These are phyloP conservation scores for Pneumocystis jirovecii DNA, from an alignment of 1,139 yeast genomes.

Conservation along the genomic window DNA sequence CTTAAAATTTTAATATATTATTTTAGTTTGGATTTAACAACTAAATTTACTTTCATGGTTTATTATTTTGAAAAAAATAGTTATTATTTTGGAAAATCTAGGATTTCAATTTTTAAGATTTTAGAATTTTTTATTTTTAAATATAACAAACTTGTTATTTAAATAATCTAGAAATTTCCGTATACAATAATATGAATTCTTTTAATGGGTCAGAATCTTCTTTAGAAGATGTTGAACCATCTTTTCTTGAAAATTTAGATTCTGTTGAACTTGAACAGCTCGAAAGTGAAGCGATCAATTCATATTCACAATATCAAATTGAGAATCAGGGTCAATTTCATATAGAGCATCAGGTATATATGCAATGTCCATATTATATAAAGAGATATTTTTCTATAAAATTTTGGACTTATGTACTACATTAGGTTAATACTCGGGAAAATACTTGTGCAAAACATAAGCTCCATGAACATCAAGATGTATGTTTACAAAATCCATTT, in stretches of 20 bases:
- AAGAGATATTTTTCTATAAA: neutral
- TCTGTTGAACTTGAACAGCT: neutral
- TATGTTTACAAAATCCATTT: neutral
- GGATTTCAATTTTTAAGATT: no score
- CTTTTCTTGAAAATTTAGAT: neutral
- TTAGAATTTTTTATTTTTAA: no score
- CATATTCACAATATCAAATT: neutral
- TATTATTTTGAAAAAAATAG: no score
- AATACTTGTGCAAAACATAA: neutral
- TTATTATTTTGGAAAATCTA: no score
- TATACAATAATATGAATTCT: neutral
- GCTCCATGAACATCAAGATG: neutral
- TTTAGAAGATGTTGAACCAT: neutral
- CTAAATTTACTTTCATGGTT: no score
- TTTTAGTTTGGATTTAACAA: no score
- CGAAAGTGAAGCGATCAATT: neutral
- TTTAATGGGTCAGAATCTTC: neutral
- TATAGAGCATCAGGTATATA: neutral
- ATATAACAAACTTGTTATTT: neutral
- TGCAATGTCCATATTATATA: neutral
- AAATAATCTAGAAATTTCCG: neutral
- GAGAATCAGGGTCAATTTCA: neutral
- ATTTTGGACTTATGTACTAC: neutral
- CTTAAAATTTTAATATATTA: no score
- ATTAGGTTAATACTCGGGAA: neutral